A percentile compares a stretch with the other conserved stretches of the same genome.
These are phyloP conservation scores for Vigna unguiculata DNA, from an alignment of 306 rosid genomes.

Conservation along the genomic window DNA sequence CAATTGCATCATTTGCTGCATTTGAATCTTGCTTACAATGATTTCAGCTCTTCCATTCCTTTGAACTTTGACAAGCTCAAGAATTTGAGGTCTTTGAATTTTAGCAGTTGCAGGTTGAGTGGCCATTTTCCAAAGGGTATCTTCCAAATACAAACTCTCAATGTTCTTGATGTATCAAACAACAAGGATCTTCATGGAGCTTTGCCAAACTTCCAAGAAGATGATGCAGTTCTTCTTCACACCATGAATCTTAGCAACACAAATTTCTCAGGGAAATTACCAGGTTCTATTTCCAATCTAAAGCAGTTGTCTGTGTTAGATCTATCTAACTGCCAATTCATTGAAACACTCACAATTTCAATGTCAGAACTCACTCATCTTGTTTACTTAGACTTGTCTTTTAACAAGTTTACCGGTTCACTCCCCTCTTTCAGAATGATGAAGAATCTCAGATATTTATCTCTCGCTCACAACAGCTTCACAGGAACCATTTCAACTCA, in stretches of 20 bases:
- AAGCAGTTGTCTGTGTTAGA: neutral
- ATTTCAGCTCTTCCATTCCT: neutral
- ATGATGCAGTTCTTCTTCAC: slow-evolving; percentile 1
- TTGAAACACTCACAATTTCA: neutral
- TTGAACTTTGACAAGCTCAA: neutral
- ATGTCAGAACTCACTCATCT: neutral
- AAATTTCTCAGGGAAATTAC: neutral
- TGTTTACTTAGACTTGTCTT: neutral
- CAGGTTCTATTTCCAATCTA: neutral
- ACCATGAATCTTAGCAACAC: slow-evolving; percentile 6
- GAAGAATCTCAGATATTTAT: neutral
- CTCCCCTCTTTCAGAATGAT: neutral
- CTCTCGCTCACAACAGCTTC: neutral
- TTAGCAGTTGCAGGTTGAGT: neutral
- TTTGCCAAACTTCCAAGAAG: neutral
- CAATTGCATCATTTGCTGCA: neutral
- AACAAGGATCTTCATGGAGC: neutral
- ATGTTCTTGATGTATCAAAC: neutral
- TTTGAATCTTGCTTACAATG: neutral
- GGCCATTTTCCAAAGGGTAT: neutral
- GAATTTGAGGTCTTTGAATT: neutral
- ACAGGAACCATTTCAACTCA: neutral
- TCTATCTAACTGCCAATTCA: neutral
- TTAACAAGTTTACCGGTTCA: neutral
- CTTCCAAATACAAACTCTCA: neutral